Evolutionary conservation across 2,329 filamentous ascomycete genomes (phyloP), one percentile per base, ranked within the genome.

Genomic region (Remersonia thermophila): DNA sequence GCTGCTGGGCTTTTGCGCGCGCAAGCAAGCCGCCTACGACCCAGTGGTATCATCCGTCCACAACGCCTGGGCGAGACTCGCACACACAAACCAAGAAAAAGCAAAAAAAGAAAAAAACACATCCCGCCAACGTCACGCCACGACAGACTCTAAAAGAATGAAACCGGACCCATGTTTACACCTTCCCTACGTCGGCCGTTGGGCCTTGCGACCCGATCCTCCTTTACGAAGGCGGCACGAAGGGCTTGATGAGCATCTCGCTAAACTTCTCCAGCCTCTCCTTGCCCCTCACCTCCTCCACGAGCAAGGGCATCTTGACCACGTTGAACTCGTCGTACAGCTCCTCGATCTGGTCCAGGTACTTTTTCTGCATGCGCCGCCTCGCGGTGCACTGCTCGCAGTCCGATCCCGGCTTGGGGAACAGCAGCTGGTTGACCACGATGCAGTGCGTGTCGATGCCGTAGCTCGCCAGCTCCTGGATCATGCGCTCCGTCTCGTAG

Each of bases 401-500:
- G 26, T 76, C 72, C 55, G 81, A 93, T 36, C 78, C 80, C 47
- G 79, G 71, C 60, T 83, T 83, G 13, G 91, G 91, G 65, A 94
- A 98, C 38, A 98, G 67, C 48, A 98, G 71, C 69, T 98, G 91
- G 62, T 98, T 98, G 53, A 98, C 91, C 31, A 98, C 91, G 57
- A 98, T 96, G 55, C 81, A 78, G 65, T 96, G 91, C 6, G 89
- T 94, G 59, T 98, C 91, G 57, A 98, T 98, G 54, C 80, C 69
- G 64, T 94, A 98, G 57, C 74, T 82, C 32, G 85, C 79, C 43
- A 98, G 69, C 66, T 98, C 91, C 69, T 98, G 91, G 52, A 98
- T 96, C 91, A 98, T 96, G 52, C 91, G 83, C 69, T 98, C 91
- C 43, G 91, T 98, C 71, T 98, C 91, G 66, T 98, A 98, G 35